phyloP scores from a whole-genome alignment of 2,329 filamentous ascomycete species.

The Zasmidium angulare region DNA sequence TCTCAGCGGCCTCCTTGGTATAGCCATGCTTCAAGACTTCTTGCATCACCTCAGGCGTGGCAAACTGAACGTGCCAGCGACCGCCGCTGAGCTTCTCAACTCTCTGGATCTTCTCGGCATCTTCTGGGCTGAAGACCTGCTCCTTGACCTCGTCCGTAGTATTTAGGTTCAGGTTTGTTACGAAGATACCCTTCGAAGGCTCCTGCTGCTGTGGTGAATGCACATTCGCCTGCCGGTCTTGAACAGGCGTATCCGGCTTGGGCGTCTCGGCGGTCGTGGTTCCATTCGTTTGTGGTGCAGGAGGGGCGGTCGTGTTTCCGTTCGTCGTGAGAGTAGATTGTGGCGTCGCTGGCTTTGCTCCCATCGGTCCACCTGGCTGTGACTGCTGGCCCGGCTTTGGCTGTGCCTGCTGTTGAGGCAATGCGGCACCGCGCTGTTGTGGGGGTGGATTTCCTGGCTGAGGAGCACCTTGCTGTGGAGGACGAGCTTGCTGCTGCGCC shows the following conservation, averaged over 20 bases:
- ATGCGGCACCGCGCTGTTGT: slow-evolving; percentile 30
- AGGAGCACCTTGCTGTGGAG: slow-evolving; percentile 32
- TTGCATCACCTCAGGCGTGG: slow-evolving; percentile 75
- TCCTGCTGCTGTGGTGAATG: slow-evolving; percentile 33
- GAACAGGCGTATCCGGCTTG: slow-evolving; percentile 53
- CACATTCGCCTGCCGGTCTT: slow-evolving; percentile 32
- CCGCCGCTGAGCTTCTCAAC: slow-evolving; percentile 71
- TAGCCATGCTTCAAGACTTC: slow-evolving; percentile 73
- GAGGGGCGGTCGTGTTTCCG: slow-evolving; percentile 29
- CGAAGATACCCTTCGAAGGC: slow-evolving; percentile 76
- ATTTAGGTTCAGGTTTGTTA: slow-evolving; percentile 53
- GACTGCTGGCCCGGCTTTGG: slow-evolving; percentile 25
- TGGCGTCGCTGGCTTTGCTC: slow-evolving; percentile 24
- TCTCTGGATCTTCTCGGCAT: slow-evolving; percentile 72
- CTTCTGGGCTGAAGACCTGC: slow-evolving; percentile 74
- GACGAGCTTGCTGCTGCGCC: slow-evolving; percentile 38
- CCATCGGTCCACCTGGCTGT: slow-evolving; percentile 23
- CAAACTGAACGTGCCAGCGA: slow-evolving; percentile 86
- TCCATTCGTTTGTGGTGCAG: slow-evolving; percentile 51
- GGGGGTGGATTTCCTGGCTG: slow-evolving; percentile 26
- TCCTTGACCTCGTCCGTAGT: slow-evolving; percentile 79
- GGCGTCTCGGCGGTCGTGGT: slow-evolving; percentile 39
- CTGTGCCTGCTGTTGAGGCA: slow-evolving; percentile 30
- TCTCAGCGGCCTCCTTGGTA: slow-evolving; percentile 61
- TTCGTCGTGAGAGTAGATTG: slow-evolving; percentile 28